phyloP scores from a whole-genome alignment of 2,329 filamentous ascomycete species.

The Endocalyx cinctus region DNA sequence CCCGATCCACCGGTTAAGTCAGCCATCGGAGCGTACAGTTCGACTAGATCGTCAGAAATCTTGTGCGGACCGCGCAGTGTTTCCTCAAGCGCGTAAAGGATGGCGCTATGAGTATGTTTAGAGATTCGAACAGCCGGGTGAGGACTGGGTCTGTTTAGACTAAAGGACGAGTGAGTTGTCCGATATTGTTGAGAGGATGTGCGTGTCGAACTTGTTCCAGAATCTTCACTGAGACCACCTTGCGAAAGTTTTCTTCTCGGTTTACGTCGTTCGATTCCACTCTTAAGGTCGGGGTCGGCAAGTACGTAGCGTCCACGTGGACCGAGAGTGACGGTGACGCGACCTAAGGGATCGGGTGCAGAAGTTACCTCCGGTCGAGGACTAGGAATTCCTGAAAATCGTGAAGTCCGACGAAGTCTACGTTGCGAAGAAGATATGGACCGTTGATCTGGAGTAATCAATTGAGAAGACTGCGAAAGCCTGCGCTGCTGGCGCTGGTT shows the following conservation, averaged over 20 bases:
- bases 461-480: slow-evolving; percentile 30
- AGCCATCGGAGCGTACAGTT: slow-evolving; percentile 91
- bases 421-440: slow-evolving; percentile 43
- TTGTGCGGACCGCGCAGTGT: slow-evolving; percentile 75
- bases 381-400: slow-evolving; percentile 40
- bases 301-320: slow-evolving; percentile 34
- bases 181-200: slow-evolving; percentile 25
- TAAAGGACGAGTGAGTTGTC: slow-evolving; percentile 23
- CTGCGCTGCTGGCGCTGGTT: slow-evolving; percentile 39
- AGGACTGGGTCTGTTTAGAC: slow-evolving; percentile 31
- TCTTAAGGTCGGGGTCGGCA: slow-evolving; percentile 26
- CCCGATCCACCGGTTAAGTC: slow-evolving; percentile 62
- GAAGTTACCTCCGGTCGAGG: slow-evolving; percentile 28
- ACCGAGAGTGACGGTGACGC: slow-evolving; percentile 43
- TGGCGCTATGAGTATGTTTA: slow-evolving; percentile 78
- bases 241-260: slow-evolving; percentile 40
- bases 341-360: slow-evolving; percentile 26
- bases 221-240: slow-evolving; percentile 38
- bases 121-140: slow-evolving; percentile 63
- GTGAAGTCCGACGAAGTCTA: slow-evolving; percentile 48
- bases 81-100: slow-evolving; percentile 89
- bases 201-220: slow-evolving; percentile 31
- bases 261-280: slow-evolving; percentile 20
- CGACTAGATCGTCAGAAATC: slow-evolving; percentile 78
- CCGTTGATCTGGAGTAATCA: slow-evolving; percentile 29